Evolutionary conservation across 495 filamentous ascomycete species (phyloP), one percentile per base, ranked within the genome.

Genomic region (Glutinoglossum americanum): DNA sequence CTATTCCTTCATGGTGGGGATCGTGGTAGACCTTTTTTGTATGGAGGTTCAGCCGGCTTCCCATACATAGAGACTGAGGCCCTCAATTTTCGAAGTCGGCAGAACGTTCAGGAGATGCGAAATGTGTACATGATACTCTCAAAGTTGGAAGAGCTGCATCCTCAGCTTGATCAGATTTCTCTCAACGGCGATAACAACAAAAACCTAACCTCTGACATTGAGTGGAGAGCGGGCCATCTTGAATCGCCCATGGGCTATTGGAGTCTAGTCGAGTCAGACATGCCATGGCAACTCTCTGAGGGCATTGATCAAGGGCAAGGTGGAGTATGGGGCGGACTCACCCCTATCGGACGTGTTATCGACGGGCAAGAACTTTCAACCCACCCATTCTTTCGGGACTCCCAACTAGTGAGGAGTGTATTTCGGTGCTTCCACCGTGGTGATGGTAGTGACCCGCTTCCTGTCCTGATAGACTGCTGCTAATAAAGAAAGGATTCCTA

Each of bases 211-310:
- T 49, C 25, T 13, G 64, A 67, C 47, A 41, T 67, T 19, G 45
- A 62, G 30, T 65, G 65, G 65, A 61, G 65, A 56, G 62, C 60
- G 21, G 49, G 56, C 45, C 61, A 67, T 56, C 45, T 64, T 28
- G 65, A 44, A 11, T 61, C 60, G 19, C 17, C 53, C 25, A 41
- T 60, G 7, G 47, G 56, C 32, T 67, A 57, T 35, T 67, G 64
- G 62, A 41, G 15, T 41, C 13, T 41, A 17, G 37, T 41, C 8
- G 37, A 41, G 13, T 41, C 62, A 5, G 64, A 65, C 37, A 61
- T 67, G 60, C 65, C 65, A 1, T 66, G 63, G 64, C 64, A 66
- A 45, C 60, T 66, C 30, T 64, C 61, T 6, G 65, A 67, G 58
- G 65, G 65, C 6, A 44, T 65, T 23, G 59, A 60, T 2, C 60